Base-by-base conservation (phyloP, 2,329 filamentous ascomycete species). In the Sarocladium oryzae region DNA sequence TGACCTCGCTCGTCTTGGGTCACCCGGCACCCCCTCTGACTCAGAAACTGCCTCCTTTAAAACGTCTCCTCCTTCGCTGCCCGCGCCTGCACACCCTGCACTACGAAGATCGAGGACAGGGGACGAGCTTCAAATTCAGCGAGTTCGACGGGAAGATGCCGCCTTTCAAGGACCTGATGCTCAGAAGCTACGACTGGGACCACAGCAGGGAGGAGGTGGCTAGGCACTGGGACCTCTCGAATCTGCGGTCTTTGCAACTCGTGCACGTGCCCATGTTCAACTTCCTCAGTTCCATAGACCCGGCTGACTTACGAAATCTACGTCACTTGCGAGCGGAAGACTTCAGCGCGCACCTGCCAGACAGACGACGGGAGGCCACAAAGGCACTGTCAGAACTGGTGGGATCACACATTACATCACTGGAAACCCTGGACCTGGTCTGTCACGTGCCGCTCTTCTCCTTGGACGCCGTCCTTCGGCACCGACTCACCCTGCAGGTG, bases 181-280 rank as follows among this genome's bases (percentile, higher is more conserved):
- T 78, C 33, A 67, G 66, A 46, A 75, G 71, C 2, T 78, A 78
- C 55, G 70, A 77, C 60, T 77, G 75, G 75, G 61, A 66, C 9
- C 75, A 78, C 54, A 61, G 60, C 1, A 45, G 56, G 0, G 60
- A 65, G 2, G 67, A 68, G 3, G 72, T 74, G 4, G 56, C 52
- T 1, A 56, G 53, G 16, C 72, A 77, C 52, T 78, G 74, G 74
- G 66, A 76, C 56, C 69, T 78, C 54, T 70, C 71, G 4, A 55
- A 55, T n/a, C 64, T 78, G 24, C 59, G 62, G 20, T 66, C 62
- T 2, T 63, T 78, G 7, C 61, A 67, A 26, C 63, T 77, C 30
- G 56, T 71, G 23, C 69, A 70, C 23, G 70, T 77, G 4, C 73
- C 75, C 1, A 56, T 73, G 11, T 67, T 64, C 55, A 67, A 67